These are phyloP conservation scores for Lasiosphaeria miniovina DNA, from an alignment of 495 filamentous ascomycete species.

Conservation along the genomic window DNA sequence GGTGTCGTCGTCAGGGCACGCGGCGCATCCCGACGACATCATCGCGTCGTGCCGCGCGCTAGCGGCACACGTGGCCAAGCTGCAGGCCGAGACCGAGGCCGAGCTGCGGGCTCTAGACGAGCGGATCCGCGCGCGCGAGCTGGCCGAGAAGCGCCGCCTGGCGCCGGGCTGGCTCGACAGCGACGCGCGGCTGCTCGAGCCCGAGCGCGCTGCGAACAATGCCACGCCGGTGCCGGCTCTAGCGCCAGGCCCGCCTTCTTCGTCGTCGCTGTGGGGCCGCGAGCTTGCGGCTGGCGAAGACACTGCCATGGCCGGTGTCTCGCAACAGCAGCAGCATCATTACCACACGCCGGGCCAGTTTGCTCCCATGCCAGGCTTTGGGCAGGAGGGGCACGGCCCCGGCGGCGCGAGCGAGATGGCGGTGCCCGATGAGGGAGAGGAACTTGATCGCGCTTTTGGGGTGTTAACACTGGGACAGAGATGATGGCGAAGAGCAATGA, in stretches of 20 bases:
- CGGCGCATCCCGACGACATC: conserved; percentile 78
- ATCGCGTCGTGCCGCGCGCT: conserved; percentile 73
- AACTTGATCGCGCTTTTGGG: conserved; percentile 89
- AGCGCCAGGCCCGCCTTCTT: not conserved
- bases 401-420: conserved; percentile 47
- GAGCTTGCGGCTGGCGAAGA: conserved; percentile 36
- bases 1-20: conserved; percentile 68
- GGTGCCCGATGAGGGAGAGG: conserved; percentile 61
- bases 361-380: not conserved
- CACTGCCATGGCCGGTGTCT: not conserved
- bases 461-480: conserved; percentile 44
- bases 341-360: not conserved
- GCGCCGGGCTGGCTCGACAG: conserved; percentile 95
- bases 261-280: conserved; percentile 1
- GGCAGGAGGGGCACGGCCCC: conserved; percentile 22
- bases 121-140: conserved; percentile 66
- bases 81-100: conserved; percentile 59
- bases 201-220: conserved; percentile 45
- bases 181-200: conserved; percentile 78
- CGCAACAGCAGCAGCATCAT: not conserved
- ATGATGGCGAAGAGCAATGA: not conserved
- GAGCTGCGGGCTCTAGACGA: conserved; percentile 69
- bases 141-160: conserved; percentile 86
- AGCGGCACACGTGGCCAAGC: conserved; percentile 65
- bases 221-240: not conserved